Evolutionary conservation across 106 monocot species (phyloP).

Genomic region (Dactylorhiza incarnata): DNA sequence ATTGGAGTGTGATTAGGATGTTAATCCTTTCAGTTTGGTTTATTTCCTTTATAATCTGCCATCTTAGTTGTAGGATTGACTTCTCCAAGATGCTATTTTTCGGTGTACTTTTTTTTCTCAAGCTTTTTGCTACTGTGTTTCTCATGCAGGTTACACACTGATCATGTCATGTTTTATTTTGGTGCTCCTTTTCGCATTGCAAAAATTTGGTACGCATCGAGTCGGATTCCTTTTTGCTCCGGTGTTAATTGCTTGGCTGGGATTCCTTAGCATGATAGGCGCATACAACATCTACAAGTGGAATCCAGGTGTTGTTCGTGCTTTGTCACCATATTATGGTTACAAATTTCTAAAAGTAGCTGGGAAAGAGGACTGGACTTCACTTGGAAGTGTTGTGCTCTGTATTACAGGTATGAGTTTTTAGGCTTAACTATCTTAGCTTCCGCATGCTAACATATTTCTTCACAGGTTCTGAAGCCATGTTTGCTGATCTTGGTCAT

Average conservation of each 20-base stretch:
- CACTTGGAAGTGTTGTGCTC: slow-evolving; percentile 72
- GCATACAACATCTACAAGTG: slow-evolving; percentile 66
- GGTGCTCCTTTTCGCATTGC: slow-evolving; percentile 58
- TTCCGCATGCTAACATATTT: slow-evolving; percentile 2
- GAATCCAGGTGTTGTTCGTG: slow-evolving; percentile 52
- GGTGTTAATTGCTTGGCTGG: slow-evolving; percentile 59
- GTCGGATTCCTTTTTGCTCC: slow-evolving; percentile 80
- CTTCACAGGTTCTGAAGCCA: slow-evolving; percentile 66
- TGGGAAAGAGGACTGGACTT: slow-evolving; percentile 69
- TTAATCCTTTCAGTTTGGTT: neutral
- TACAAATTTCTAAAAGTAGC: slow-evolving; percentile 52
- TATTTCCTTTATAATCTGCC: neutral
- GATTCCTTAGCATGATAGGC: slow-evolving; percentile 51
- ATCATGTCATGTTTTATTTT: slow-evolving; percentile 48
- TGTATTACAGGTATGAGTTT: slow-evolving; percentile 62
- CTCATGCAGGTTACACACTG: slow-evolving; percentile 44
- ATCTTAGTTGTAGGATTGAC: neutral
- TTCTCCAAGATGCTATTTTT: neutral
- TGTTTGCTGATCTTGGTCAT: slow-evolving; percentile 93
- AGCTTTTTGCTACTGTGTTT: neutral
- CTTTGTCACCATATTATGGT: slow-evolving; percentile 64
- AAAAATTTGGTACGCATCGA: slow-evolving; percentile 64
- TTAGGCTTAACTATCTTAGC: neutral
- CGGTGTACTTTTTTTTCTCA: neutral
- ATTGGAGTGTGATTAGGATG: neutral